Evolutionary conservation across 306 rosid species (phyloP).

Genomic region (Castanopsis chinensis): DNA sequence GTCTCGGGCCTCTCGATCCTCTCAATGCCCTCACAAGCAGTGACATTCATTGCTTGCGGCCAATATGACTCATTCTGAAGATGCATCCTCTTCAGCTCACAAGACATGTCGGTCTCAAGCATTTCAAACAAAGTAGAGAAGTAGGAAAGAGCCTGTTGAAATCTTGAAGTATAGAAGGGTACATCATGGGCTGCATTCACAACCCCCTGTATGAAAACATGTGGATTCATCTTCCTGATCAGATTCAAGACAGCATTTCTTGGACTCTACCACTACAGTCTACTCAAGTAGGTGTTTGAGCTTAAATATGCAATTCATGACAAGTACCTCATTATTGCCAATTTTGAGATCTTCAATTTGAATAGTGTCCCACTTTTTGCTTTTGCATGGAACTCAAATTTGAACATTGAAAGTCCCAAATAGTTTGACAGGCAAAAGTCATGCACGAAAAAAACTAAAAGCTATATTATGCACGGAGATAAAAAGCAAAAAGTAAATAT

Average conservation of each 20-base stretch:
- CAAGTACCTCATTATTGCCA: conserved; percentile 27
- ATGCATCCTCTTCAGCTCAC: conserved; percentile 34
- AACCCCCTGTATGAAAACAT: conserved; percentile 23
- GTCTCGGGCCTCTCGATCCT: conserved; percentile 43
- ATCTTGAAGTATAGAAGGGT: conserved; percentile 31
- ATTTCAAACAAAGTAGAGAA: conserved; percentile 38
- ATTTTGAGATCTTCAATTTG: conserved; percentile 39
- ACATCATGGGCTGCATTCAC: conserved; percentile 33
- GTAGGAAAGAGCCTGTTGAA: conserved; percentile 38
- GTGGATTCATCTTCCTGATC: conserved; percentile 34
- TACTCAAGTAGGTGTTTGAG: conserved; percentile 33
- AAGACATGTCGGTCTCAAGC: conserved; percentile 25
- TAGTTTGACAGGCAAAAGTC: conserved; percentile 17
- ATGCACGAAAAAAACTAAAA: too few relatives aligned
- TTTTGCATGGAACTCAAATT: conserved; percentile 36
- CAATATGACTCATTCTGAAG: conserved; percentile 33
- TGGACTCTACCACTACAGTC: conserved; percentile 34
- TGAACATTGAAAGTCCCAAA: conserved; percentile 28
- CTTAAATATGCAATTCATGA: conserved; percentile 27
- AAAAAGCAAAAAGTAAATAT: too few relatives aligned
- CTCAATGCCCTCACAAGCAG: conserved; percentile 40
- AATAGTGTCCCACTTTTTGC: conserved; percentile 43
- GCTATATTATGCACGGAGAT: too few relatives aligned
- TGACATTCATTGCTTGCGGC: conserved; percentile 32
- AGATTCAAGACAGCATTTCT: conserved; percentile 29